A percentile compares a stretch with the other conserved stretches of the same genome.
phyloP scores from a whole-genome alignment of 2,329 filamentous ascomycete species.

The Sporothrix protearum region DNA sequence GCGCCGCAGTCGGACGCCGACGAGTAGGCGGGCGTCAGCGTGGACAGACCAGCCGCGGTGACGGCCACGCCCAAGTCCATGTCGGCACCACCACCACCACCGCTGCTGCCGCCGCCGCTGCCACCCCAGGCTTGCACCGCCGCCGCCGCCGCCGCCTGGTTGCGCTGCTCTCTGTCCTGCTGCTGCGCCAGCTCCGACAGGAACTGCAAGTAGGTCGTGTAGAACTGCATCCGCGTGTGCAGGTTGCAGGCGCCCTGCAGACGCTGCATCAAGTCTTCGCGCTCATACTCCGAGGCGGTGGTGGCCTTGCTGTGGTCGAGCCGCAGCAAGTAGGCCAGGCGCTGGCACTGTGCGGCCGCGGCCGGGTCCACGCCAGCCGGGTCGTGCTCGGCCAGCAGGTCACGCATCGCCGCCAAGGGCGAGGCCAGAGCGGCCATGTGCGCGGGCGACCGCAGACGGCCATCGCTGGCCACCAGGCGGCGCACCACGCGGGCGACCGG shows the following conservation, averaged over 20 bases:
- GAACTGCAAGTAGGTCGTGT: constrained; percentile 22
- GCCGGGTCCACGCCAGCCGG: not conserved
- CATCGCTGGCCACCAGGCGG: constrained; percentile 17
- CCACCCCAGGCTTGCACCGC: not conserved
- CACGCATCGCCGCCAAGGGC: constrained; percentile 20
- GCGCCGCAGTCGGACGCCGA: not conserved
- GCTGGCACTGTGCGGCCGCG: not conserved
- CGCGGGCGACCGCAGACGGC: constrained; percentile 9
- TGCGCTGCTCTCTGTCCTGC: not conserved
- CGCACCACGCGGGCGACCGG: constrained; percentile 18
- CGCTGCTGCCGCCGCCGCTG: not conserved
- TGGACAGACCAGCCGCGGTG: not conserved
- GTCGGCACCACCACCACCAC: not conserved
- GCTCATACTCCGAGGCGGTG: not conserved
- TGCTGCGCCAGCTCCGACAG: constrained; percentile 18
- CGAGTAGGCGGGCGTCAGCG: not conserved
- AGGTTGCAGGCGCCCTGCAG: constrained; percentile 22
- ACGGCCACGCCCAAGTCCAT: not conserved
- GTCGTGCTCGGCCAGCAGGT: constrained; percentile 20
- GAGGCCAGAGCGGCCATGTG: constrained; percentile 21
- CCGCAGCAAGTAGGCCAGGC: constrained; percentile 8
- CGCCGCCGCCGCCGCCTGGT: not conserved
- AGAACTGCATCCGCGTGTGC: constrained; percentile 23
- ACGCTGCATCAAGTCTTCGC: constrained; percentile 17
- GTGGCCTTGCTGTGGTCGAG: not conserved